These are phyloP conservation scores for Scenedesmus sp. DNA, from an alignment of 163 green algal species.

Conservation along the genomic window DNA sequence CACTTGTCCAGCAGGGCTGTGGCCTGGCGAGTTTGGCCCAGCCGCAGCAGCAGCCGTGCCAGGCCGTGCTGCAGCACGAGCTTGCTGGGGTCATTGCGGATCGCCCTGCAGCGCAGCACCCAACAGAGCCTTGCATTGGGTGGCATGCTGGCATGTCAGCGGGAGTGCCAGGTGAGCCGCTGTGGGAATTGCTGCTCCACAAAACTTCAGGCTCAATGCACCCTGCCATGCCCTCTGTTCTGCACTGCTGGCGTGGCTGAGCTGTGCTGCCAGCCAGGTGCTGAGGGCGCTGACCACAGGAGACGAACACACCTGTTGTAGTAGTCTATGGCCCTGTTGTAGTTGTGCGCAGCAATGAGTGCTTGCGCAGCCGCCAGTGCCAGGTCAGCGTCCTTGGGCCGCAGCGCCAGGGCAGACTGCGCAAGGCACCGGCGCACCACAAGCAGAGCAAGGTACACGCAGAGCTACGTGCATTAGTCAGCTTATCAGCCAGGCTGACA, in stretches of 20 bases:
- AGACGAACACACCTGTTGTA: conserved; percentile 63
- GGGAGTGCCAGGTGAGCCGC: too few species aligned
- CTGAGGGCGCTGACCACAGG: neutral
- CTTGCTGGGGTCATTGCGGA: conserved; percentile 45
- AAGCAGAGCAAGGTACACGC: neutral
- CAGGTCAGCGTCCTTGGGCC: conserved; percentile 78
- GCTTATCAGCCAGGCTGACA: too few species aligned
- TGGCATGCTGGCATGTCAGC: too few species aligned
- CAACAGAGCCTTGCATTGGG: too few species aligned
- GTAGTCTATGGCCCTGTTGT: conserved; percentile 71
- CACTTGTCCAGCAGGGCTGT: conserved; percentile 63
- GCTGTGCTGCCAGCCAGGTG: neutral
- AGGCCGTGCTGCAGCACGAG: conserved; percentile 76
- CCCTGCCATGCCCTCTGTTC: too few species aligned
- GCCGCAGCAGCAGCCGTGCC: conserved; percentile 73
- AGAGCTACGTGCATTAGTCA: too few species aligned
- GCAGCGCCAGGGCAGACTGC: conserved; percentile 69
- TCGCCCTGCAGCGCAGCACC: conserved; percentile 38
- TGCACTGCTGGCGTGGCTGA: too few species aligned
- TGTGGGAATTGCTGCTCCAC: too few species aligned
- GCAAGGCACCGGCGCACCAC: too few species aligned
- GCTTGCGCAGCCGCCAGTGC: conserved; percentile 63
- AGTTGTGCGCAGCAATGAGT: conserved; percentile 69
- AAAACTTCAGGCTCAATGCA: too few species aligned
- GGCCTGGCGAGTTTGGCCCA: conserved; percentile 67